Evolutionary conservation across 1,284 basidiomycete species (phyloP), one percentile per base, ranked within the genome.

Genomic region (Farysia itapuensis): DNA sequence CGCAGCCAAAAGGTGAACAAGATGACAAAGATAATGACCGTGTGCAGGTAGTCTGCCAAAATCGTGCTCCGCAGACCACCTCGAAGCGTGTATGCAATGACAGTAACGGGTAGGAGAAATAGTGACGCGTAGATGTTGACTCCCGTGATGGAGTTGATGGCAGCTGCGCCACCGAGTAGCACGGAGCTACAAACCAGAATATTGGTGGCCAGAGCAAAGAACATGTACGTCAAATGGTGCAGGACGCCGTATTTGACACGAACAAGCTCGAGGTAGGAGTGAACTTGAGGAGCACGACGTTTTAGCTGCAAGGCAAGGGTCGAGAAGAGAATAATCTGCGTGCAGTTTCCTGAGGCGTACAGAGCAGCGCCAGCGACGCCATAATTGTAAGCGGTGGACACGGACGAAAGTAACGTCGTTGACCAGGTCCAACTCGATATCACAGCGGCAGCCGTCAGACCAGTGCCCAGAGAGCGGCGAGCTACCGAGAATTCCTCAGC

Each of bases 181-280:
- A 71, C 53, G 5, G 60, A 61, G 19, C 43, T 43, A 35, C 61
- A 67, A n/a, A 71, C 69, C 25, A 71, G 44, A 25, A 71, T 69
- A 48, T 71, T 71, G 46, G 65, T 70, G 8, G 67, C 67, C 13
- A 71, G 49, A 5, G 67, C 66, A 26, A 69, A 71, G 44, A 71
- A 67, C 33, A 70, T 50, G 38, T 70, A 65, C 11, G 67, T 67
- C 26, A 71, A 33, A 34, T 71, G 69, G 2, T 60, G 57, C 3
- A 54, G 39, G 18, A 47, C 52, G 3, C 69, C 69, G 36, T 63
- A 71, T 11, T 60, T 42, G 30, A 70, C 48, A 15, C 54, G 45
- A 5, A 71, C 50, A 8, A 71, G 52, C 43, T 71, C 69, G 31
- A 71, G 60, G 32, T 69, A 66, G 29, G 69, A 70, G 40, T 69